Conservation (phyloP, 345 rosid species). For the Salix arbutifolia region DNA sequence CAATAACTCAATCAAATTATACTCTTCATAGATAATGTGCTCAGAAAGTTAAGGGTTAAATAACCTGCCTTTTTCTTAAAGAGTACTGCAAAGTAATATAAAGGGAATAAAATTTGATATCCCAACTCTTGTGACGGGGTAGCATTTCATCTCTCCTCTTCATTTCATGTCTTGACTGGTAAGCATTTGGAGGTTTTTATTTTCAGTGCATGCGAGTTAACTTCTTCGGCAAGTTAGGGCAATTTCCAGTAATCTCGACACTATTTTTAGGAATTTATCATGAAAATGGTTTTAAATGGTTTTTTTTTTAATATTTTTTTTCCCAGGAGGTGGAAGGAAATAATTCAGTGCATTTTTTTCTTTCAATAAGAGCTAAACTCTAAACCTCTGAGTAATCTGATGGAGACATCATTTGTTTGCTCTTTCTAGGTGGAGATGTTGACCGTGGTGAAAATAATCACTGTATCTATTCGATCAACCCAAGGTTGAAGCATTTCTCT, state of each 20-base stretch:
- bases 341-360: neutral
- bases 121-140: neutral
- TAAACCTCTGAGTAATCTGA: neutral
- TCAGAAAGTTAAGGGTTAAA: too few species aligned
- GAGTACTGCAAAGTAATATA: too few species aligned
- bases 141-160: neutral
- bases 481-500: constrained; percentile 91
- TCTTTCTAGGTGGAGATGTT: constrained; percentile 48
- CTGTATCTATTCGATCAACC: constrained; percentile 72
- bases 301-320: neutral
- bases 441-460: constrained; percentile 38
- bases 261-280: neutral
- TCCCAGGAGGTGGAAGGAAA: neutral
- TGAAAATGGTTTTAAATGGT: neutral
- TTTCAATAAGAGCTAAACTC: neutral
- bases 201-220: neutral
- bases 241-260: neutral
- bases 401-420: neutral
- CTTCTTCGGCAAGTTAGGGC: neutral
- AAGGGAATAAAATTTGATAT: too few species aligned
- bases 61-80: too few species aligned
- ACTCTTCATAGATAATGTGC: too few species aligned
- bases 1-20: too few species aligned
- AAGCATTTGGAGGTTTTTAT: neutral
- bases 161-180: neutral